These are phyloP conservation scores for Flaveria brownii DNA, from an alignment of 129 eudicot species.

Conservation along the genomic window DNA sequence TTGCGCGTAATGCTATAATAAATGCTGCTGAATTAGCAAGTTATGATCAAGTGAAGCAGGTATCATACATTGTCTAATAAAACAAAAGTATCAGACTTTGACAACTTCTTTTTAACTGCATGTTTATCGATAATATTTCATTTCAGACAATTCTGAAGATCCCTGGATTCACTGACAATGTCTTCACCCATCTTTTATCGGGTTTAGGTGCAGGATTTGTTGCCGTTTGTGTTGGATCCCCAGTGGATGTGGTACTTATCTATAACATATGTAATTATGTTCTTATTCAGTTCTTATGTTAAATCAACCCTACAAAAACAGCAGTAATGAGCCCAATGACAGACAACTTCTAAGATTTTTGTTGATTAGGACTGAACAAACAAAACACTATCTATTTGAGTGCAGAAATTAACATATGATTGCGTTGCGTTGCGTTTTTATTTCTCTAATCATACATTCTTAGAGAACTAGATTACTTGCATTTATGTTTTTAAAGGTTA, in stretches of 20 bases:
- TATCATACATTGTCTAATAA: conserved; percentile 16
- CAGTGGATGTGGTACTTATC: conserved; percentile 85
- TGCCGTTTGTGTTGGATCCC: conserved; percentile 97
- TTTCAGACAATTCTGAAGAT: conserved; percentile 86
- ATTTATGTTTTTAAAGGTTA: conserved; percentile 54
- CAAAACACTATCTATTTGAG: neutral
- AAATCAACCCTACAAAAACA: neutral
- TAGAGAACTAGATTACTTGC: no score
- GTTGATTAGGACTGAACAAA: neutral
- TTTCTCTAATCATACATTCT: neutral
- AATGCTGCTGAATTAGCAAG: conserved; percentile 98
- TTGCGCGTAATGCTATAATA: conserved; percentile 89
- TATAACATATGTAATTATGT: neutral
- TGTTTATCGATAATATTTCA: neutral
- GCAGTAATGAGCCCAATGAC: neutral
- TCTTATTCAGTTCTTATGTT: neutral
- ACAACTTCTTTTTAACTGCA: neutral
- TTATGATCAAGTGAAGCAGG: conserved; percentile 98
- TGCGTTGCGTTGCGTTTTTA: neutral
- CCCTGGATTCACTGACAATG: conserved; percentile 93
- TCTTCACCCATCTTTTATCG: conserved; percentile 78
- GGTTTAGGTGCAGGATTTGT: conserved; percentile 96
- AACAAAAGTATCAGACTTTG: neutral
- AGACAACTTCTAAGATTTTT: neutral
- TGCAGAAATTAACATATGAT: neutral